These are phyloP conservation scores for Pichia inconspicua DNA, from an alignment of 1,139 yeast species.

Conservation along the genomic window DNA sequence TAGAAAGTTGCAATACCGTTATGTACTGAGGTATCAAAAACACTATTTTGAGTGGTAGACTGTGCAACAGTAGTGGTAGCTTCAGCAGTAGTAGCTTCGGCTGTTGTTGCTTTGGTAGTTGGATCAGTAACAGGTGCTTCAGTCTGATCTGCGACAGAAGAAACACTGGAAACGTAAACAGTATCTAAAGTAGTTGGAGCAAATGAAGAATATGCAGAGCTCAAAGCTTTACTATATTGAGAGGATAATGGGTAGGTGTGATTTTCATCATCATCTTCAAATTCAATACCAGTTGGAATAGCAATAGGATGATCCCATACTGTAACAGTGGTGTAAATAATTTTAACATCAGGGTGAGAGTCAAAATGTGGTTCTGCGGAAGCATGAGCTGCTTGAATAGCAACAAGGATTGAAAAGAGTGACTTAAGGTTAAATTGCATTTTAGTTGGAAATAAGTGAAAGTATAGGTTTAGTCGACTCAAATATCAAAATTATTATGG, in stretches of 20 bases:
- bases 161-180: background rate
- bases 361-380: background rate
- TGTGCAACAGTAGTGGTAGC: constrained; percentile 1
- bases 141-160: background rate
- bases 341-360: background rate
- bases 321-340: constrained; percentile 5
- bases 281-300: constrained; percentile 5
- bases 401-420: constrained; percentile 2
- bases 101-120: background rate
- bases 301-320: constrained; percentile 1
- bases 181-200: constrained; percentile 6
- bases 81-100: background rate
- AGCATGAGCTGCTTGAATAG: background rate
- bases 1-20: constrained; percentile 32
- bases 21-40: constrained; percentile 10
- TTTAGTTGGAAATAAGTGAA: background rate
- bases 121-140: background rate
- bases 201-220: background rate
- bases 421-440: constrained; percentile 8
- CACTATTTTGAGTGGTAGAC: background rate
- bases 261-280: background rate
- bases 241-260: background rate
- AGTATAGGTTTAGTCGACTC: background rate
- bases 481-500: too few relatives aligned
- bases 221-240: background rate